Conservation (phyloP, 2,329 filamentous ascomycete species). For the Nothomitra cinnamomea region DNA sequence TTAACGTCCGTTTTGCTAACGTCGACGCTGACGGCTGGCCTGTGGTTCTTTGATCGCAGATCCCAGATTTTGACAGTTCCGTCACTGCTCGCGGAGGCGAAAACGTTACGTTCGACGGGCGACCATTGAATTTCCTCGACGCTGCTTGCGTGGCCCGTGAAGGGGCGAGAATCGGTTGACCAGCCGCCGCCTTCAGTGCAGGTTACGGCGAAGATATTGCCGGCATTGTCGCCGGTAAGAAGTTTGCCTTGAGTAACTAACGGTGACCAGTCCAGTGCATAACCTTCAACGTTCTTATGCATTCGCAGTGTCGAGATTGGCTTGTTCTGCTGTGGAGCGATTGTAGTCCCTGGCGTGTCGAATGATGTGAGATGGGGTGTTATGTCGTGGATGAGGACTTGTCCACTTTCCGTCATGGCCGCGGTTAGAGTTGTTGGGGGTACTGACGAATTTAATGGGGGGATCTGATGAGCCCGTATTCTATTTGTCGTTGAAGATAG, state of each 20-base stretch:
- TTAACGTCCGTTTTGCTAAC: conserved; percentile 81
- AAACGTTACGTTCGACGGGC: conserved; percentile 80
- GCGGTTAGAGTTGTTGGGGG: conserved; percentile 74
- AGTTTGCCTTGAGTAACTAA: conserved; percentile 66
- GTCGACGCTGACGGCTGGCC: conserved; percentile 72
- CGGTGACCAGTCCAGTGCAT: conserved; percentile 93
- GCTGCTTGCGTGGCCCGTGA: conserved; percentile 67
- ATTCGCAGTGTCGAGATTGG: conserved; percentile 74
- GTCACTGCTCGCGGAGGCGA: conserved; percentile 84
- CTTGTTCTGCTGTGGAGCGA: conserved; percentile 73
- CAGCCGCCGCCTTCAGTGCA: conserved; percentile 77
- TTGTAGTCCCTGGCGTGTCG: conserved; percentile 61
- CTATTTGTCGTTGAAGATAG: conserved; percentile 81
- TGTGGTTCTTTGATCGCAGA: conserved; percentile 73
- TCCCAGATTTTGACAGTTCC: conserved; percentile 96
- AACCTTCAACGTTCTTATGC: conserved; percentile 76
- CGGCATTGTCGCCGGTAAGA: conserved; percentile 79
- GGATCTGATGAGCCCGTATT: conserved; percentile 71
- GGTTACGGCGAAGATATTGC: conserved; percentile 76
- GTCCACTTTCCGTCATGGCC: conserved; percentile 76
- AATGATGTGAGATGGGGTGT: conserved; percentile 79
- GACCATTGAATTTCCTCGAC: conserved; percentile 97
- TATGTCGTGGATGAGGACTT: conserved; percentile 87
- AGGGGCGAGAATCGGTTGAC: conserved; percentile 69
- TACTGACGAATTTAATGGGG: conserved; percentile 49